A percentile compares a stretch with the other conserved stretches of the same genome.
These are phyloP conservation scores for Zopfia rhizophila DNA, from an alignment of 2,329 filamentous ascomycete genomes.

Conservation along the genomic window DNA sequence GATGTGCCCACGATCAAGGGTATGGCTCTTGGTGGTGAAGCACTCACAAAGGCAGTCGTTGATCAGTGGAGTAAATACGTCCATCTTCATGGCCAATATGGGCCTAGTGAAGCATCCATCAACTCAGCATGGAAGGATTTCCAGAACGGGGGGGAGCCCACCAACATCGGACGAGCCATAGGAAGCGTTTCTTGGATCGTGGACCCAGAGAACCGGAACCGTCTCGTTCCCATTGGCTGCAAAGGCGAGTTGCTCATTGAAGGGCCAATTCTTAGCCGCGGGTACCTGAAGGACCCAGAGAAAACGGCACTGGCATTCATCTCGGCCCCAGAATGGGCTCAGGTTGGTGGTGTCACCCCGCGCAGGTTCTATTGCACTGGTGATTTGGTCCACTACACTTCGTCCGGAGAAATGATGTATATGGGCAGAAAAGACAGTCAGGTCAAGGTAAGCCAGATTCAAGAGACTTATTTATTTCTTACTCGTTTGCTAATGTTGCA, in stretches of 20 bases:
- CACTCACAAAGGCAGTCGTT: conserved; percentile 45
- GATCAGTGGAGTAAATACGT: conserved; percentile 38
- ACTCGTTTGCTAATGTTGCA: conserved; percentile 31
- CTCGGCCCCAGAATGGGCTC: conserved; percentile 40
- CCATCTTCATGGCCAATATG: conserved; percentile 42
- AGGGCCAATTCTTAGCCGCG: conserved; percentile 45
- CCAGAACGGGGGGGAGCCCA: conserved; percentile 41
- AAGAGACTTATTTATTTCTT: background rate
- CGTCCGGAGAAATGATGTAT: conserved; percentile 47
- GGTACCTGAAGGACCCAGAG: conserved; percentile 45
- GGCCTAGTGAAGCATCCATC: conserved; percentile 46
- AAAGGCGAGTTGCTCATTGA: conserved; percentile 49
- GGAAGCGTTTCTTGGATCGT: conserved; percentile 47
- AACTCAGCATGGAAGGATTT: conserved; percentile 45
- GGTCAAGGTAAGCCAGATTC: conserved; percentile 38
- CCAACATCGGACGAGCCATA: conserved; percentile 44
- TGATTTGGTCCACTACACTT: conserved; percentile 46
- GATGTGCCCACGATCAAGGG: conserved; percentile 57
- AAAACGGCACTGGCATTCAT: conserved; percentile 46
- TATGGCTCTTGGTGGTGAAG: conserved; percentile 58
- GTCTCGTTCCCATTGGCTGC: conserved; percentile 45
- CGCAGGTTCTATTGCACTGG: conserved; percentile 47
- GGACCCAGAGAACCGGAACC: conserved; percentile 41
- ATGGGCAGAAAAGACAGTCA: conserved; percentile 48
- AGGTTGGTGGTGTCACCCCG: conserved; percentile 20